Evolutionary conservation across 1,284 basidiomycete species (phyloP), one percentile per base, ranked within the genome.

Genomic region (Vanrija humicola): DNA sequence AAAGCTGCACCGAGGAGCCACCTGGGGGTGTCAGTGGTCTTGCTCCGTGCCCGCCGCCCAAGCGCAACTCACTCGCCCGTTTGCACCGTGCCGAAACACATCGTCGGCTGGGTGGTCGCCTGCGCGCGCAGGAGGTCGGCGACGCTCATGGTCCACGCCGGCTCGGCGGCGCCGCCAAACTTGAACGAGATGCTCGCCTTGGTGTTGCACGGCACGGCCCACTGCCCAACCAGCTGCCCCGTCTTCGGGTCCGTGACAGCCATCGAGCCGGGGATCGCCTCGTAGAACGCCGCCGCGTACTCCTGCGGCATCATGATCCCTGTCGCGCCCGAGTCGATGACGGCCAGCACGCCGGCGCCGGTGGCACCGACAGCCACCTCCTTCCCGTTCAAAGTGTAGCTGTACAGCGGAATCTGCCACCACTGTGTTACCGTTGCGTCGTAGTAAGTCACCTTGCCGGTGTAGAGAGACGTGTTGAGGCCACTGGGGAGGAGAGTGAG

Each of bases 131-230:
- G n/a, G 5, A 48, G 28, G 48, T 57, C 56, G n/a, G 39, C 44
- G 4, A 44, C 38, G 15, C 52, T 29, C 8, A 54, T 28, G 16
- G 19, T n/a, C 48, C 46, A 54, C 28, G 42, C 43, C 43, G 16
- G 34, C 34, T 34, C 9, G 34, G 9, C 12, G 4, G 7, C 38
- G 40, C 52, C 50, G 12, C 29, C 55, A 68, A 96, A 97, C 0
- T 83, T 82, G 55, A 98, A 69, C 1, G 83, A 73, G 23, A 91
- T 79, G 52, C 80, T 81, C 51, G 93, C 85, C 6, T 69, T 64
- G 2, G 86, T 85, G 62, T 74, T 75, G 77, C 94, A 98, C 0
- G 93, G 81, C 71, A 57, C 48, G 25, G 44, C 16, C 38, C 40
- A 57, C 14, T 29, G 19, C 21, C 47, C 48, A 23, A 1, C 19